These are phyloP conservation scores for Gossypium turneri DNA, from an alignment of 345 rosid species.

Conservation along the genomic window DNA sequence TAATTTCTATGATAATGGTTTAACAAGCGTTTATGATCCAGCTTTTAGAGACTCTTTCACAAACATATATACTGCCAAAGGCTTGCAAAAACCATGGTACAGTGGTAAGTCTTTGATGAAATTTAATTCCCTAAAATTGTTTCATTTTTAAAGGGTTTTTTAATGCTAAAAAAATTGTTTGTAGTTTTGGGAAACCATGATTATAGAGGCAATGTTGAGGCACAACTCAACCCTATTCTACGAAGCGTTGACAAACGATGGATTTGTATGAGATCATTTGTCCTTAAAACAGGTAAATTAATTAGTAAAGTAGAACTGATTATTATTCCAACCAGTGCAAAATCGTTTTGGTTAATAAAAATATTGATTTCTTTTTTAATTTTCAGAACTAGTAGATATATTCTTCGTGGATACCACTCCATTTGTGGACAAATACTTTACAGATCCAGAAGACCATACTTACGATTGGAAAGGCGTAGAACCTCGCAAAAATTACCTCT, in stretches of 20 bases:
- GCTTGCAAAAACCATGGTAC: slow-evolving; percentile 52
- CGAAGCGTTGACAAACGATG: slow-evolving; percentile 24
- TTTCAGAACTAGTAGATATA: slow-evolving; percentile 23
- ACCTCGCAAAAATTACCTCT: slow-evolving; percentile 25
- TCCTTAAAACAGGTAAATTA: slow-evolving; percentile 22
- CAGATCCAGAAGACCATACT: slow-evolving; percentile 10
- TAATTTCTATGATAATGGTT: slow-evolving; percentile 49
- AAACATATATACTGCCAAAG: slow-evolving; percentile 34
- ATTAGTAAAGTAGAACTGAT: not conserved
- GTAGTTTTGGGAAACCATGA: slow-evolving; percentile 41
- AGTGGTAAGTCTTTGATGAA: slow-evolving; percentile 23
- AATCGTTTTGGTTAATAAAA: too few relatives aligned
- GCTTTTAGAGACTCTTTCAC: slow-evolving; percentile 42
- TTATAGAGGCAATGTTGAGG: slow-evolving; percentile 34
- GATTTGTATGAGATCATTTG: slow-evolving; percentile 30
- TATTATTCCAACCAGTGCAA: too few relatives aligned
- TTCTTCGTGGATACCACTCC: slow-evolving; percentile 37
- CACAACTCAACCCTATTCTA: slow-evolving; percentile 25
- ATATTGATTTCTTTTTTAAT: not conserved
- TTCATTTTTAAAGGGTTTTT: not conserved
- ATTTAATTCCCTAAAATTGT: not conserved
- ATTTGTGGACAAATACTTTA: slow-evolving; percentile 24
- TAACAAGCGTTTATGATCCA: slow-evolving; percentile 36
- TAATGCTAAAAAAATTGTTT: not conserved
- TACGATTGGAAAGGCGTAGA: slow-evolving; percentile 33